Evolutionary conservation across 2,329 filamentous ascomycete species (phyloP), one percentile per base, ranked within the genome.

Genomic region (Cordyceps cateniannulata): DNA sequence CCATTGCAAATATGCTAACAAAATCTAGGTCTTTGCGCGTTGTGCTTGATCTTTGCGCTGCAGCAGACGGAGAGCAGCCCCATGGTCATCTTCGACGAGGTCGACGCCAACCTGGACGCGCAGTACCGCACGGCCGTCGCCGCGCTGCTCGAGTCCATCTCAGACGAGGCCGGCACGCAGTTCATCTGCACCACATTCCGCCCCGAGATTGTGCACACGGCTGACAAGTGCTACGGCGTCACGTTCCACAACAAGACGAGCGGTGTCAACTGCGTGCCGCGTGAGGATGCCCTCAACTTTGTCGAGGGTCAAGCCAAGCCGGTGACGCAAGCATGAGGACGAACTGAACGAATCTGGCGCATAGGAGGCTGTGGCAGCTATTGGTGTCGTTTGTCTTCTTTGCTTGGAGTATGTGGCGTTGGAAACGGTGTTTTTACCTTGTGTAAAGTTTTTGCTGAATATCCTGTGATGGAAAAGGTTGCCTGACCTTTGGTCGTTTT

Each of bases 131-230:
- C 95, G 1, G 93, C 95, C 1, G 95, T 99, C 12, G 95, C 95
- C 3, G 84, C 90, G 61, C 90, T 98, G 78, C 82, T 99, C 24
- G 81, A 93, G 70, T 87, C 86, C 59, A 92, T 91, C 64, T 91
- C 87, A 16, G 78, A 82, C 62, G 84, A 86, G 66, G 82, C 81
- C 16, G 81, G 82, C 63, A 86, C 83, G 55, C 83, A 99, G 73
- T 99, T 99, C 72, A 99, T 99, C 74, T 98, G 95, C 81, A 99
- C 95, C 4, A 99, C 95, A 2, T 99, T 99, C 85, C 83, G 95
- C 62, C 95, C 95, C 1, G 95, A 99, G 77, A 97, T 99, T 82
- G 84, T 99, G 65, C 85, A 89, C 63, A 91, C 98, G 22, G 95
- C 95, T 3, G 93, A 98, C 78, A 96, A 96, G 78, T 97, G 93